Evolutionary conservation across 805 yeast genomes (phyloP).

Genomic region (Metschnikowia gelsemii): DNA sequence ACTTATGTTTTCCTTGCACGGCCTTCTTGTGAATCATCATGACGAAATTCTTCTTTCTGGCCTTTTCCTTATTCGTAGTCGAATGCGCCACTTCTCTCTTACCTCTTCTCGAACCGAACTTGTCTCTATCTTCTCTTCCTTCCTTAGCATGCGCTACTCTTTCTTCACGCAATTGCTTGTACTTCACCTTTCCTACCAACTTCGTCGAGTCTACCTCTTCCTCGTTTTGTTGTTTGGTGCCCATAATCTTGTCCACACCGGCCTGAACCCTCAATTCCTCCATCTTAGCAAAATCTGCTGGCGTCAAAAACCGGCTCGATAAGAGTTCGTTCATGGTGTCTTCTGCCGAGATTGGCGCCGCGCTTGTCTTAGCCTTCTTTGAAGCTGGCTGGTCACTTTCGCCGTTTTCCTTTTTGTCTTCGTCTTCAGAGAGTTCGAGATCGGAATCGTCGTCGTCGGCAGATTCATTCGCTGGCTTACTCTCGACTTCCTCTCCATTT

Average conservation of each 20-base stretch:
- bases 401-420: conserved; percentile 23
- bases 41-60: conserved; percentile 96
- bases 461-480: no score
- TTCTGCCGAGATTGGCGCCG: conserved; percentile 27
- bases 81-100: conserved; percentile 74
- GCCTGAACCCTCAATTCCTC: conserved; percentile 85
- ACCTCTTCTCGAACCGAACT: conserved; percentile 86
- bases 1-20: conserved; percentile 90
- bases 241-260: conserved; percentile 78
- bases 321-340: conserved; percentile 52
- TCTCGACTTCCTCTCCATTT: conserved; percentile 30
- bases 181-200: conserved; percentile 74
- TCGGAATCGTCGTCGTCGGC: conserved; percentile 41
- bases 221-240: conserved; percentile 60
- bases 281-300: conserved; percentile 95
- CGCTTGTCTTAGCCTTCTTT: conserved; percentile 29
- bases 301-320: conserved; percentile 81
- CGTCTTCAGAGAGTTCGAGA: conserved; percentile 33
- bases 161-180: conserved; percentile 87
- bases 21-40: conserved; percentile 97
- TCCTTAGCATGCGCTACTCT: conserved; percentile 82
- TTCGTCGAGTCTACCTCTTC: conserved; percentile 79
- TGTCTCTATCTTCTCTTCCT: conserved; percentile 91
- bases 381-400: conserved; percentile 36
- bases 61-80: conserved; percentile 94